Base-by-base conservation (phyloP, 2,329 filamentous ascomycete species). In the Ciborinia camelliae region DNA sequence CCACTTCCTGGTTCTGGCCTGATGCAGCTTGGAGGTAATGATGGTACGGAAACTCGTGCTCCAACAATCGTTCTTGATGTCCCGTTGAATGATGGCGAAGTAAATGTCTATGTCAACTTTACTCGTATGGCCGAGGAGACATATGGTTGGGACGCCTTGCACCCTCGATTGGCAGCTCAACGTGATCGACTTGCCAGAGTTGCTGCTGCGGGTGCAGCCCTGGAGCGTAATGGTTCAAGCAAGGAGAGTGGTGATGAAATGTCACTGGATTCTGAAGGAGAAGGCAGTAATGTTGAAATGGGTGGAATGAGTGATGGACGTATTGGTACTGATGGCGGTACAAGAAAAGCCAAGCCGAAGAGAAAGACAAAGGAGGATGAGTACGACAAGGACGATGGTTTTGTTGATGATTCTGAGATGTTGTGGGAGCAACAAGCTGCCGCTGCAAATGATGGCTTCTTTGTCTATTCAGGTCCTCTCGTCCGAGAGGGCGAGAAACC, bases 361-460 rank as follows among this genome's bases (percentile, higher is more conserved):
- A 86, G 91, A 63, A 89, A 89, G 73, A 88, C 90, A 77, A 88
- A 90, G 75, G 86, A 92, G 75, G 89, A 96, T 77, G 88, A 93
- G 72, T 93, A 93, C 72, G 90, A 94, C 74, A 89, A 90, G 72
- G 88, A 90, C 55, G 90, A 93, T 73, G 90, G 89, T 62, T 94
- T 94, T 77, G 86, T 94, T 64, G 95, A 99, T 73, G 95, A 99
- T 75, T 96, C 92, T 1, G 95, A 99, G 76, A 77, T 97, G 74
- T 83, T 96, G 0, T 98, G 94, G 94, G 92, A 98, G 77, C 92
- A 96, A 73, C 91, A 96, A 75, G 94, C 94, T 8, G 92, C 94
- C 5, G 93, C 95, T 54, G 94, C 91, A 70, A 91, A 94, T 71
- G 95, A 98, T 75, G 95, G 95, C 1, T 99, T 98, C 80, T 99